Evolutionary conservation across 257 asterid genomes (phyloP).

Genomic region (Penstemon eatonii): DNA sequence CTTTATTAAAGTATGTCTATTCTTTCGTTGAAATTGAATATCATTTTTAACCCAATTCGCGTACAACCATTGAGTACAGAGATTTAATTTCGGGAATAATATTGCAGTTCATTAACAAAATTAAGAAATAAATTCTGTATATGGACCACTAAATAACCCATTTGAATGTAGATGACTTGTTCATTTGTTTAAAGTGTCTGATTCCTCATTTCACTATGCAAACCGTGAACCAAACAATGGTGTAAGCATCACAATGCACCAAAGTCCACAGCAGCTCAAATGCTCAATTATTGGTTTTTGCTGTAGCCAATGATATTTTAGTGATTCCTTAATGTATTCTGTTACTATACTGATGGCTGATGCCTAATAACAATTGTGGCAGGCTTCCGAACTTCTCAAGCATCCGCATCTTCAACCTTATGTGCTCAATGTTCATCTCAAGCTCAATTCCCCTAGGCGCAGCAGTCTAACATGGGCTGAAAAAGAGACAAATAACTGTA

Average conservation of each 20-base stretch:
- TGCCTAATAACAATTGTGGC: constrained; percentile 30
- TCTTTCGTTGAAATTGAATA: not conserved
- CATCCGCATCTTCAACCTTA: constrained; percentile 77
- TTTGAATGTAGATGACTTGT: not conserved
- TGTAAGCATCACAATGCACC: not conserved
- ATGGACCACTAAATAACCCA: not conserved
- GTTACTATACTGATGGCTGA: not conserved
- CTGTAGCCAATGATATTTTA: not conserved
- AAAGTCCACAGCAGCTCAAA: not conserved
- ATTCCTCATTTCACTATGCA: constrained; percentile 6
- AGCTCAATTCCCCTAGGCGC: constrained; percentile 71
- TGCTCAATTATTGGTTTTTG: constrained; percentile 13
- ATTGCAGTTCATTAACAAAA: not conserved
- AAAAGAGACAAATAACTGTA: constrained; percentile 38
- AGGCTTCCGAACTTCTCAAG: constrained; percentile 93
- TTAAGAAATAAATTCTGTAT: not conserved
- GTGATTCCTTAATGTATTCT: not conserved
- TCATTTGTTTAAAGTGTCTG: not conserved
- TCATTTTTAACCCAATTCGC: not conserved
- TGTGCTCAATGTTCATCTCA: constrained; percentile 76
- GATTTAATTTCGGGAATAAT: not conserved
- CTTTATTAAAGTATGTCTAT: not conserved
- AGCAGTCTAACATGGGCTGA: constrained; percentile 56
- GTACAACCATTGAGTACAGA: not conserved
- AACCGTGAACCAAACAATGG: not conserved